Evolutionary conservation across 176 grass and related monocot genomes (phyloP), one percentile per base, ranked within the genome.

Genomic region (Ananas comosus): DNA sequence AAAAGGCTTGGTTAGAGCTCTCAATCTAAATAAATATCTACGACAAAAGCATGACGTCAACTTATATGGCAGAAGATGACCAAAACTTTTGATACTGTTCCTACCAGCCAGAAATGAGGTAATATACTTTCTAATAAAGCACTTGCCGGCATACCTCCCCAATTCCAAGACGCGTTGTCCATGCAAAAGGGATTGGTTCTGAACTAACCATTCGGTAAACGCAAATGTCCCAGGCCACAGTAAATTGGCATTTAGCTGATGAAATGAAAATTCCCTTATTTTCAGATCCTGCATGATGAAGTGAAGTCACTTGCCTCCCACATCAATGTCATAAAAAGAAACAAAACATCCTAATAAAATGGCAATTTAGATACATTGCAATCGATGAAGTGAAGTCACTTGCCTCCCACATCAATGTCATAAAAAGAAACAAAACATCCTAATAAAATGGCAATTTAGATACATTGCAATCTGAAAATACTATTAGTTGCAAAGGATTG

Each of bases 161-260:
- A 97, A 61, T 85, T 97, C 89, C 50, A 97, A 53, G 77, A 97
- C 75, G 22, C 72, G 80, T 13, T 50, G 66, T 3, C 77, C 79
- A 11, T 72, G 71, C 50, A 97, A 70, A 79, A 97, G 65, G 13
- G 86, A 85, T 51, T 66, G 61, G 68, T 97, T 78, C 68, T 81
- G 68, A 51, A 80, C 79, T 19, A 97, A 70, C 93, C 93, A 97
- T 42, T 78, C 68, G 50, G 76, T 71, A 85, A 97, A 97, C 50
- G 72, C 76, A 77, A 92, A 92, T n/a, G 84, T 87, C 27, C 93
- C 93, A 8, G 93, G 89, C 93, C 86, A 97, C 61, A 97, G 74
- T 47, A 90, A 69, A 82, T 97, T 92, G 78, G 93, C 93, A 54
- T 97, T 97, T 50, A 97, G 72, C 72, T 90, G 70, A 81, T 92